These are phyloP conservation scores for Tetrastigma voinierianum DNA, from an alignment of 164 flowering plant genomes.

Conservation along the genomic window DNA sequence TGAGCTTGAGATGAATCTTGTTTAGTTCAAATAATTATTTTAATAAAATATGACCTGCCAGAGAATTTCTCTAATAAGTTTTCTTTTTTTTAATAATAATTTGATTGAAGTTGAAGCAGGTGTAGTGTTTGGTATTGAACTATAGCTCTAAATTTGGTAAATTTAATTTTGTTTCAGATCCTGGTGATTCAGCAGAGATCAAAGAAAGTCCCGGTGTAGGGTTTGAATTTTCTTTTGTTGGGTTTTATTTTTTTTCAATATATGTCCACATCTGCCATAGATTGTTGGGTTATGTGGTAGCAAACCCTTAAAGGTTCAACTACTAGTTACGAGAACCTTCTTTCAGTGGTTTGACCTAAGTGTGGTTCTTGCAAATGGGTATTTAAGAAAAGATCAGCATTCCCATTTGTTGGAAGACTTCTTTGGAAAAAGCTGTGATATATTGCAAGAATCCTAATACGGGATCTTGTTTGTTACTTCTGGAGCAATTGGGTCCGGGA, in stretches of 20 bases:
- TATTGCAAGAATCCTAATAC: neutral
- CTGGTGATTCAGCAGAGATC: too few species aligned
- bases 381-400: neutral
- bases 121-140: too few species aligned
- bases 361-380: slow-evolving; percentile 5
- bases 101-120: neutral
- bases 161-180: too few species aligned
- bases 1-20: slow-evolving; percentile 3
- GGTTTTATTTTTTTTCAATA: slow-evolving; percentile 5
- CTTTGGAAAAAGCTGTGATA: neutral
- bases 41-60: neutral
- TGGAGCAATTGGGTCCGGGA: slow-evolving; percentile 4
- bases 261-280: neutral
- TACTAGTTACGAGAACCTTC: slow-evolving; percentile 13
- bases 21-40: neutral
- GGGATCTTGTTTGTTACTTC: slow-evolving; percentile 12
- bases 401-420: slow-evolving; percentile 4
- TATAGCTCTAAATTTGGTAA: too few species aligned
- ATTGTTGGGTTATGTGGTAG: slow-evolving; percentile 6
- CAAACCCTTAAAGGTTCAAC: slow-evolving; percentile 19
- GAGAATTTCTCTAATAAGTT: neutral
- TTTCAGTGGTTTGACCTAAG: slow-evolving; percentile 14
- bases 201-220: neutral
- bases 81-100: slow-evolving; percentile 3
- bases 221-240: slow-evolving; percentile 6